Evolutionary conservation across 306 rosid genomes (phyloP).

Genomic region (Quillaja saponaria): DNA sequence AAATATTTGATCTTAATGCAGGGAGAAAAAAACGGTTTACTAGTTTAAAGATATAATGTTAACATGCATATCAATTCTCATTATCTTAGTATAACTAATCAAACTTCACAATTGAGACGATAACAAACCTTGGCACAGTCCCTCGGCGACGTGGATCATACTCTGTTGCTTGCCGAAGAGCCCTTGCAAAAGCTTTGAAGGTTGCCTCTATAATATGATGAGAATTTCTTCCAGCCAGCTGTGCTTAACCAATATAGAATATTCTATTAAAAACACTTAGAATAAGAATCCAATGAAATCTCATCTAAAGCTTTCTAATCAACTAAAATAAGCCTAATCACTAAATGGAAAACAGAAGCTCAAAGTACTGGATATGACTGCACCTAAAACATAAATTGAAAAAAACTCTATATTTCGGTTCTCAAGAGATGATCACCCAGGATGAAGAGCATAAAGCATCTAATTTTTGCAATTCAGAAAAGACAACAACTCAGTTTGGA

Average conservation of each 20-base stretch:
- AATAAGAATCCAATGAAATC: slow-evolving; percentile 12
- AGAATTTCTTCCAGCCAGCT: slow-evolving; percentile 89
- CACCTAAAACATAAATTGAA: slow-evolving; percentile 24
- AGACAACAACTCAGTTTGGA: too few species aligned
- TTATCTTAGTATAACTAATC: neutral
- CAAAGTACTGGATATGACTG: slow-evolving; percentile 15
- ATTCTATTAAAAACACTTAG: slow-evolving; percentile 17
- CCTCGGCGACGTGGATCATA: slow-evolving; percentile 78
- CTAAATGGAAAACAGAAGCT: neutral
- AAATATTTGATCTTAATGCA: slow-evolving; percentile 10
- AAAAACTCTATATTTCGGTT: neutral
- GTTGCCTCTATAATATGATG: slow-evolving; percentile 98
- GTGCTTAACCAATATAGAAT: slow-evolving; percentile 34
- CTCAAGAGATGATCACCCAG: too few species aligned
- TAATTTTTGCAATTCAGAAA: slow-evolving; percentile 1
- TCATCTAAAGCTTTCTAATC: slow-evolving; percentile 1
- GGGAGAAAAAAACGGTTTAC: neutral
- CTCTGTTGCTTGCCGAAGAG: slow-evolving; percentile 90
- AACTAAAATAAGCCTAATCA: slow-evolving; percentile 18
- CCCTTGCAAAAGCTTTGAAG: slow-evolving; percentile 96
- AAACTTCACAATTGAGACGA: slow-evolving; percentile 12
- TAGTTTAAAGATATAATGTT: neutral
- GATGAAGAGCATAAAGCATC: neutral
- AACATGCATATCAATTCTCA: neutral
- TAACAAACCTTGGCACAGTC: slow-evolving; percentile 75